Conservation (phyloP, 2,329 filamentous ascomycete species). For the Fusarium beomiforme region DNA sequence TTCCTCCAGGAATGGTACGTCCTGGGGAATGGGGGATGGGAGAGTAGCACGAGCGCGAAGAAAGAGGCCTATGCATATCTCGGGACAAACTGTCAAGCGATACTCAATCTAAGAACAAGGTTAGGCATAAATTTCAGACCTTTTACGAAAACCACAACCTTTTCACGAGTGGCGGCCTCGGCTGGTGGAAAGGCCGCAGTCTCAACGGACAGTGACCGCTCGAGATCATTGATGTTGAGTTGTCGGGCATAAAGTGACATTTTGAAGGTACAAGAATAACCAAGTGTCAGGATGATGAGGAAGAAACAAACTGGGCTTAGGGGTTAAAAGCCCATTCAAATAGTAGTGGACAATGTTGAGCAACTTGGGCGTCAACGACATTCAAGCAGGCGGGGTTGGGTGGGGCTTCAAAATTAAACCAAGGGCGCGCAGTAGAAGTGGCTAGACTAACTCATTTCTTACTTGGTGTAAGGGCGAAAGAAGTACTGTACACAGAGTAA, state of each 20-base stretch:
- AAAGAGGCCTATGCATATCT: slow-evolving; percentile 44
- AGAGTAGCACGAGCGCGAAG: not conserved
- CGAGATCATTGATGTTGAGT: slow-evolving; percentile 37
- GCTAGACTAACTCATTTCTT: not conserved
- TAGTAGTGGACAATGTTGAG: not conserved
- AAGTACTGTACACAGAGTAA: not conserved
- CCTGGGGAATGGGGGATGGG: not conserved
- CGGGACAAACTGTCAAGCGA: slow-evolving; percentile 40
- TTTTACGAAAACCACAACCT: slow-evolving; percentile 18
- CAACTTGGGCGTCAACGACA: not conserved
- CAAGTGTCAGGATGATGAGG: not conserved
- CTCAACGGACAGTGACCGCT: slow-evolving; percentile 39
- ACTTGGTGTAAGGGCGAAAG: not conserved
- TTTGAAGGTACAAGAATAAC: accelerated
- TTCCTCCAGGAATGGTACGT: slow-evolving; percentile 20
- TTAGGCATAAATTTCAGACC: not conserved
- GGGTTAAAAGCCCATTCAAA: not conserved
- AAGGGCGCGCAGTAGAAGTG: not conserved
- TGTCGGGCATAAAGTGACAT: slow-evolving; percentile 42
- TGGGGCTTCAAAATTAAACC: not conserved
- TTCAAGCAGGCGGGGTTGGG: slow-evolving; percentile 1
- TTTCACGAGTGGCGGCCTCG: slow-evolving; percentile 44
- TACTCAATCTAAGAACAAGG: slow-evolving; percentile 43
- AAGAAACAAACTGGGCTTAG: not conserved
- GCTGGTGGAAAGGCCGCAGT: slow-evolving; percentile 44